Evolutionary conservation across 2,329 filamentous ascomycete genomes (phyloP).

Genomic region (Phaeosphaeria sp.): DNA sequence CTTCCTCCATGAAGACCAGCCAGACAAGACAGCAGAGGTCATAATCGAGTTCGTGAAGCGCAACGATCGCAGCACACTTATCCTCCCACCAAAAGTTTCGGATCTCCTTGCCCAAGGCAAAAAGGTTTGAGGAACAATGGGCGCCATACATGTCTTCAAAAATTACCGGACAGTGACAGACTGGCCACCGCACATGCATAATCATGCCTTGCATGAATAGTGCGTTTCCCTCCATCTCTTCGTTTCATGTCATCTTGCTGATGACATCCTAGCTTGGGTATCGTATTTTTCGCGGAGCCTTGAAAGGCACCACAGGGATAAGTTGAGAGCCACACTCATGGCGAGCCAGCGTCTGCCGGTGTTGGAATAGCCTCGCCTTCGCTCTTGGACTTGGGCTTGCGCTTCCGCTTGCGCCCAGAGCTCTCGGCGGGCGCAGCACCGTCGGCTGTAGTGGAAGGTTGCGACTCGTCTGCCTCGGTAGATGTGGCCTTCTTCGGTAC

Average conservation of each 20-base stretch:
- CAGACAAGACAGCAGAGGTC: slow-evolving; percentile 84
- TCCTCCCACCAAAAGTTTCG: slow-evolving; percentile 87
- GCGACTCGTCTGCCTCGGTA: slow-evolving; percentile 8
- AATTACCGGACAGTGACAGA: background rate
- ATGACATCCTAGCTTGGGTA: slow-evolving; percentile 11
- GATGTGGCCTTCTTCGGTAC: slow-evolving; percentile 23
- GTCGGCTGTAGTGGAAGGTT: slow-evolving; percentile 14
- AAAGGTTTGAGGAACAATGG: slow-evolving; percentile 50
- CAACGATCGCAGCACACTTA: slow-evolving; percentile 84
- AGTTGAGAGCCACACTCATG: slow-evolving; percentile 16
- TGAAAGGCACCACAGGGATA: background rate
- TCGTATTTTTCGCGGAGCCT: slow-evolving; percentile 4
- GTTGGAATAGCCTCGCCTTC: slow-evolving; percentile 26
- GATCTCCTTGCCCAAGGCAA: slow-evolving; percentile 58
- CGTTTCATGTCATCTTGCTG: background rate
- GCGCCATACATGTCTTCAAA: background rate
- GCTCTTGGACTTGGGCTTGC: slow-evolving; percentile 47
- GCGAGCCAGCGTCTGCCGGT: slow-evolving; percentile 23
- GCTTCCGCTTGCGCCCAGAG: slow-evolving; percentile 47
- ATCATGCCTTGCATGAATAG: background rate
- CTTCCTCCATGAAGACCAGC: slow-evolving; percentile 95
- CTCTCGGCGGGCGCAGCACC: slow-evolving; percentile 25
- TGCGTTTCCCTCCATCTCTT: background rate
- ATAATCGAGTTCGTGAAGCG: slow-evolving; percentile 90
- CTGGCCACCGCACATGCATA: background rate